These are phyloP conservation scores for Canavalia ensiformis DNA, from an alignment of 306 rosid species.

Conservation along the genomic window DNA sequence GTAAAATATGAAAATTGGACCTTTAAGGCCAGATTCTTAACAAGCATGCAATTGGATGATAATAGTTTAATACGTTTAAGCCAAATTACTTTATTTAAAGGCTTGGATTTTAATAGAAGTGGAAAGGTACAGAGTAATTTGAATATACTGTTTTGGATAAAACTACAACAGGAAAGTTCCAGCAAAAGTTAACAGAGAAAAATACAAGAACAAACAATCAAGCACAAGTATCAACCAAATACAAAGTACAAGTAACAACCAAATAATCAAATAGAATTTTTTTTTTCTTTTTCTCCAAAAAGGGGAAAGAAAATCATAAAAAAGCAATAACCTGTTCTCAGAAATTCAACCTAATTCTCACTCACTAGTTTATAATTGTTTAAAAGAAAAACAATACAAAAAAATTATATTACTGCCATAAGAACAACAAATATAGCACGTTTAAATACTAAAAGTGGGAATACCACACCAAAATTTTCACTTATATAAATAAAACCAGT, in stretches of 20 bases:
- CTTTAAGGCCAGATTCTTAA: neutral
- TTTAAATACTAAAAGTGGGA: neutral
- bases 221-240: neutral
- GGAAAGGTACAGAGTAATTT: neutral
- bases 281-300: neutral
- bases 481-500: neutral
- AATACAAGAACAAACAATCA: conserved; percentile 3
- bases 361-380: neutral
- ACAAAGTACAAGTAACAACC: neutral
- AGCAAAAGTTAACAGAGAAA: neutral
- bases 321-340: neutral
- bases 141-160: conserved; percentile 2
- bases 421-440: neutral
- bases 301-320: neutral
- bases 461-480: neutral
- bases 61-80: neutral
- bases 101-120: conserved; percentile 5
- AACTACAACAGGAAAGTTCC: conserved; percentile 21
- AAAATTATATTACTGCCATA: neutral
- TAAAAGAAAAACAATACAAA: neutral
- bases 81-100: neutral
- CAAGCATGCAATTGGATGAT: neutral
- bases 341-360: neutral
- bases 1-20: neutral
- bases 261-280: neutral